Evolutionary conservation across 768 basidiomycete species (phyloP).

Genomic region (Suillus bovinus): DNA sequence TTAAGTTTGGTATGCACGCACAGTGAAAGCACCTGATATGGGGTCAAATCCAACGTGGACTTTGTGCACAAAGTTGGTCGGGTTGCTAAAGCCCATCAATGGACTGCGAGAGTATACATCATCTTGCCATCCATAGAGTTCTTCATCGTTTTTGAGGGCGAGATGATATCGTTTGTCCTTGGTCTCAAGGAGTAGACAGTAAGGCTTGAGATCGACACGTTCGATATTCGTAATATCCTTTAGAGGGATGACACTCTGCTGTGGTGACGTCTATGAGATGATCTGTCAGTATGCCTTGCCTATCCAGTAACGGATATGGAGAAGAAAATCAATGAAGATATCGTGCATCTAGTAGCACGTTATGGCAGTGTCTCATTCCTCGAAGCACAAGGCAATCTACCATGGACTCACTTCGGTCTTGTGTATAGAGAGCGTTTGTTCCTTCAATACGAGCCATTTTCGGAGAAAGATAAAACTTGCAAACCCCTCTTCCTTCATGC

Average conservation of each 20-base stretch:
- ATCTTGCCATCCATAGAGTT: slow-evolving; percentile 98
- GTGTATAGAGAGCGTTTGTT: slow-evolving; percentile 76
- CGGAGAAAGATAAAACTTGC: slow-evolving; percentile 90
- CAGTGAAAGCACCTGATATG: slow-evolving; percentile 90
- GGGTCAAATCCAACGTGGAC: slow-evolving; percentile 98
- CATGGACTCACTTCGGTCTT: slow-evolving; percentile 80
- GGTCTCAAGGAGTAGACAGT: slow-evolving; percentile 86
- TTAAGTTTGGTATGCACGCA: slow-evolving; percentile 38
- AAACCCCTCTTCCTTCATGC: slow-evolving; percentile 93
- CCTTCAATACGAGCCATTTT: slow-evolving; percentile 87
- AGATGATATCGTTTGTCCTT: slow-evolving; percentile 81
- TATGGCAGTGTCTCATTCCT: slow-evolving; percentile 1
- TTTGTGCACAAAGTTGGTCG: slow-evolving; percentile 98
- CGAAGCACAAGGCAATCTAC: slow-evolving; percentile 5
- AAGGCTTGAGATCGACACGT: slow-evolving; percentile 92
- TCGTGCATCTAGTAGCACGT: background rate
- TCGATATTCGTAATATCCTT: slow-evolving; percentile 85
- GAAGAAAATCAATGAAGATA: background rate
- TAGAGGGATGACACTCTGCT: slow-evolving; percentile 63
- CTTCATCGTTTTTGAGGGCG: slow-evolving; percentile 89
- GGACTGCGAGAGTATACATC: slow-evolving; percentile 93
- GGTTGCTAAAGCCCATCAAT: slow-evolving; percentile 89
- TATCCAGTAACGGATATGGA: background rate
- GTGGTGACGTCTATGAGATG: slow-evolving; percentile 45
- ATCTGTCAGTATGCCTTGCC: slow-evolving; percentile 9